These are phyloP conservation scores for Phytophthora sojae DNA, from an alignment of 352 stramenopile genomes.

Conservation along the genomic window DNA sequence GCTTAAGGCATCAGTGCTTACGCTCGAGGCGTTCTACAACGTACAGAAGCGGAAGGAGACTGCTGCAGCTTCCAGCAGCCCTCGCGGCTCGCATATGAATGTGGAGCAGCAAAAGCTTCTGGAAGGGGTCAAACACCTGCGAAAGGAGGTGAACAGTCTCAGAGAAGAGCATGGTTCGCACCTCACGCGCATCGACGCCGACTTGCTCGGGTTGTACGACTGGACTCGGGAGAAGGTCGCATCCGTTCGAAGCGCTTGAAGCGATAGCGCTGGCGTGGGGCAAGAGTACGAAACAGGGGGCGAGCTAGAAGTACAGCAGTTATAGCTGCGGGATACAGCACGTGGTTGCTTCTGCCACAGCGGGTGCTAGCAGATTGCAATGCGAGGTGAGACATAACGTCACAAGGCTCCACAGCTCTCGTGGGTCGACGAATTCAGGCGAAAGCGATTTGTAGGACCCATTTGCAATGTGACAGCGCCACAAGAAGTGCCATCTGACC, in stretches of 20 bases:
- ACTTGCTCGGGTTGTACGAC: constrained; percentile 70
- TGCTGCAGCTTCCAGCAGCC: background rate
- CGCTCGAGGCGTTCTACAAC: constrained; percentile 38
- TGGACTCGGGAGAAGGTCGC: constrained; percentile 56
- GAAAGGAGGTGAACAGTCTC: constrained; percentile 29
- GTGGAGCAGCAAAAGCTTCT: constrained; percentile 29
- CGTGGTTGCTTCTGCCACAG: background rate
- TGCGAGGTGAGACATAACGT: constrained; percentile 5
- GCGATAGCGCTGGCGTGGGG: background rate
- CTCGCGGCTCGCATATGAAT: background rate
- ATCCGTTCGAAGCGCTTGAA: constrained; percentile 6
- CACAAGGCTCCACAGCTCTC: background rate
- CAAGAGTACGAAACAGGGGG: no score
- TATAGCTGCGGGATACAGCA: background rate
- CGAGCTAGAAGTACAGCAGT: no score
- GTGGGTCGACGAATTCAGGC: constrained; percentile 6
- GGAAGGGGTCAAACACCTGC: constrained; percentile 29
- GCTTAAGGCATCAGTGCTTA: constrained; percentile 44
- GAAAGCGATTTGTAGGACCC: constrained; percentile 8
- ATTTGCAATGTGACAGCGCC: constrained; percentile 12
- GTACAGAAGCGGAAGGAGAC: constrained; percentile 27
- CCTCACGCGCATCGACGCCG: constrained; percentile 42
- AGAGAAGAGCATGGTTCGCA: constrained; percentile 45
- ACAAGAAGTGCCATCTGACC: constrained; percentile 16
- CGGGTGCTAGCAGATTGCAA: background rate